Conservation (phyloP, 495 filamentous ascomycete genomes). For the Penicillium arizonense region DNA sequence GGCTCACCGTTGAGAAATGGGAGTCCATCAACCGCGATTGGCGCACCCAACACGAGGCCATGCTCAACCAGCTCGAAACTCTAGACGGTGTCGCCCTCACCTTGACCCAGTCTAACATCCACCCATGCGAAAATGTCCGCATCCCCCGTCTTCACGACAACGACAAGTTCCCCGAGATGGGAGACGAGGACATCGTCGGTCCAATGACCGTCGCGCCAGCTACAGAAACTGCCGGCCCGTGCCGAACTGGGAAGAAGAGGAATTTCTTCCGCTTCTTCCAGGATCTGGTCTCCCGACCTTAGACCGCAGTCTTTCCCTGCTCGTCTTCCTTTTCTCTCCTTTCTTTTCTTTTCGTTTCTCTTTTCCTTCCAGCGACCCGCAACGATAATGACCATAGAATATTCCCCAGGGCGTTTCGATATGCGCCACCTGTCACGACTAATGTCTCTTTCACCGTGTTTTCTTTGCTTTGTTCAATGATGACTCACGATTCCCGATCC, state of each 20-base stretch:
- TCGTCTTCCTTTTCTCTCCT: background rate
- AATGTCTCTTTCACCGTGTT: slow-evolving; percentile 26
- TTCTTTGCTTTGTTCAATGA: slow-evolving; percentile 14
- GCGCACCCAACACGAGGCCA: slow-evolving; percentile 62
- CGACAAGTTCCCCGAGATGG: slow-evolving; percentile 84
- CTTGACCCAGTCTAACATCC: slow-evolving; percentile 44
- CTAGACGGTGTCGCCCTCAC: slow-evolving; percentile 33
- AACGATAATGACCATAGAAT: slow-evolving; percentile 31
- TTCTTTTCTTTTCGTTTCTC: slow-evolving; percentile 1
- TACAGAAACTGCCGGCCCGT: slow-evolving; percentile 24
- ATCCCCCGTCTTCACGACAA: slow-evolving; percentile 63
- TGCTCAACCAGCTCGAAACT: slow-evolving; percentile 46
- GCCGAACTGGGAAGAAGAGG: slow-evolving; percentile 40
- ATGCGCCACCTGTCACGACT: slow-evolving; percentile 31
- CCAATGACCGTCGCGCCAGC: slow-evolving; percentile 68
- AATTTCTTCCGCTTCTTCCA: slow-evolving; percentile 50
- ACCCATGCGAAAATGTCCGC: slow-evolving; percentile 48
- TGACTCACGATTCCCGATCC: slow-evolving; percentile 34
- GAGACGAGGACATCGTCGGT: slow-evolving; percentile 88
- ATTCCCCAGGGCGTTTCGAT: slow-evolving; percentile 11
- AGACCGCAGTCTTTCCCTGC: slow-evolving; percentile 9
- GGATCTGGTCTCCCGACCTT: slow-evolving; percentile 39
- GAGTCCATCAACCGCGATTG: slow-evolving; percentile 69
- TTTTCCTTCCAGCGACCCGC: slow-evolving; percentile 13
- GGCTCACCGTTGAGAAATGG: slow-evolving; percentile 83